A percentile compares a stretch with the other conserved stretches of the same genome.
phyloP scores from a whole-genome alignment of 352 stramenopile species.

The Pythium periplocum region DNA sequence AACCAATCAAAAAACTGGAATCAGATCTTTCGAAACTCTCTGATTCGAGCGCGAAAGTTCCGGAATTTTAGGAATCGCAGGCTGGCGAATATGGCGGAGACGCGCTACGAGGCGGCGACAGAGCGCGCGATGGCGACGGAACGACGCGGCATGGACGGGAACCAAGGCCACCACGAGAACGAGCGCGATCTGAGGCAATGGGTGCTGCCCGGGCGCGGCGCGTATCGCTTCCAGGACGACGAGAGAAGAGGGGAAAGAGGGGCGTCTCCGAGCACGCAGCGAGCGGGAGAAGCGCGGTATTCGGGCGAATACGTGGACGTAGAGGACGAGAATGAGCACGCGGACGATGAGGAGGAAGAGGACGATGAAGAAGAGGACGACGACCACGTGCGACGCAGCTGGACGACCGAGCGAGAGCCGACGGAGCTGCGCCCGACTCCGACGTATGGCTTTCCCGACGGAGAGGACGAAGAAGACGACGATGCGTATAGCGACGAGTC shows the following conservation, averaged over 20 bases:
- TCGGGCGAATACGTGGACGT: neutral
- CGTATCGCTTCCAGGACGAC: too few relatives aligned
- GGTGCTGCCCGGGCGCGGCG: too few relatives aligned
- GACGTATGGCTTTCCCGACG: neutral
- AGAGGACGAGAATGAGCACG: conserved; percentile 1
- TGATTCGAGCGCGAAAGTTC: conserved; percentile 2
- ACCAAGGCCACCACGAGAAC: too few relatives aligned
- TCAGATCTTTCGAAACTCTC: neutral
- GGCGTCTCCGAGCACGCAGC: too few relatives aligned
- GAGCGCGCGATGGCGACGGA: too few relatives aligned
- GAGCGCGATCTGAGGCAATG: too few relatives aligned
- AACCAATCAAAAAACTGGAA: neutral
- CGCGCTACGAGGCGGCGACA: too few relatives aligned
- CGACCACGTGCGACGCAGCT: conserved; percentile 18
- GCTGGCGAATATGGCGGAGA: too few relatives aligned
- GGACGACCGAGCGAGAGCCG: conserved; percentile 18
- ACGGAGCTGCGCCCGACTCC: neutral
- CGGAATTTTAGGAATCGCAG: too few relatives aligned
- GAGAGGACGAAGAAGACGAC: conserved; percentile 5
- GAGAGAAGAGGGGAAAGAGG: too few relatives aligned
- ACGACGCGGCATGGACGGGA: too few relatives aligned
- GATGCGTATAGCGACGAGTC: conserved; percentile 16
- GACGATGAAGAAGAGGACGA: conserved; percentile 23
- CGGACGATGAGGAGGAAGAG: conserved; percentile 11
- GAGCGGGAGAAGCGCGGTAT: too few relatives aligned